Conservation (phyloP, 2,329 filamentous ascomycete species). For the Ophiostoma triangulosporum region DNA sequence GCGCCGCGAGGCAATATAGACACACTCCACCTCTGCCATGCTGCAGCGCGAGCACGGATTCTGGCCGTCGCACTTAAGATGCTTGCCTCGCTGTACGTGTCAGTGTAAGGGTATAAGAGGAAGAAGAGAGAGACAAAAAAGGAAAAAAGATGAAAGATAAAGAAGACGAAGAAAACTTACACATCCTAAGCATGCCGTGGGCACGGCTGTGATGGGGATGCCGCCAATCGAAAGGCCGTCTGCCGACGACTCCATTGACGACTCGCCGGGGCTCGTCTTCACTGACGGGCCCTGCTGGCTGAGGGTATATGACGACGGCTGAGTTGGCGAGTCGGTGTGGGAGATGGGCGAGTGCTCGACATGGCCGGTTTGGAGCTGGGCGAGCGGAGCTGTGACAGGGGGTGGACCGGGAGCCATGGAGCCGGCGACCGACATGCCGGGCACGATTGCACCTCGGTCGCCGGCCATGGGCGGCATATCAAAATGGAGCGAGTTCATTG, state of each 20-base stretch:
- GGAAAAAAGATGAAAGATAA: not conserved
- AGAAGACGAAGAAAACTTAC: conserved; percentile 26
- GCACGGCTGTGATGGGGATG: conserved; percentile 13
- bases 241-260: not conserved
- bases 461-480: not conserved
- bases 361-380: not conserved
- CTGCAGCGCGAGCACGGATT: conserved; percentile 57
- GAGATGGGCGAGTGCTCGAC: not conserved
- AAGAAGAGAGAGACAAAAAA: not conserved
- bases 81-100: conserved; percentile 39
- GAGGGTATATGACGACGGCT: not conserved
- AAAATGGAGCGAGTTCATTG: not conserved
- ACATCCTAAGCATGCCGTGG: conserved; percentile 42
- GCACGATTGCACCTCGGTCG: not conserved
- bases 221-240: not conserved
- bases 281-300: not conserved
- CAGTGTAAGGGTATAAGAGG: not conserved
- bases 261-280: conserved; percentile 6
- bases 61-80: conserved; percentile 63
- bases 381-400: not conserved
- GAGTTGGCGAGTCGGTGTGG: not conserved
- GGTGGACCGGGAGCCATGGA: not conserved
- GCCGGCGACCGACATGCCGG: not conserved
- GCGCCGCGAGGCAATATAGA: conserved; percentile 60
- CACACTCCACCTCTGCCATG: conserved; percentile 44